These are phyloP conservation scores for Colletotrichum musae DNA, from an alignment of 2,329 filamentous ascomycete species.

Conservation along the genomic window DNA sequence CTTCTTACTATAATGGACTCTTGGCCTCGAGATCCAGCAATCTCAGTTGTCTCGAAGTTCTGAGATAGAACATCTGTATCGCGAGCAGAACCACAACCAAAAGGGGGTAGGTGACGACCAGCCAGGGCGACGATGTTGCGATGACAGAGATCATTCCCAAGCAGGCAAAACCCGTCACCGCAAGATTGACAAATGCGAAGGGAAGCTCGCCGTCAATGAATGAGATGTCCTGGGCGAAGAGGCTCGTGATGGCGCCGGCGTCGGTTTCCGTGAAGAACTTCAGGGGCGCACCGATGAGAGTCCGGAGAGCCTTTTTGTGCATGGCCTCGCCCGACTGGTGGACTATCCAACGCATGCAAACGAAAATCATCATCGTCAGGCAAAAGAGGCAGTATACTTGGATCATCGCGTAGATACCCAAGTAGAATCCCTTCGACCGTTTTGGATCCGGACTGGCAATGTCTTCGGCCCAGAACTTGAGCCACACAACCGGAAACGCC, in stretches of 20 bases:
- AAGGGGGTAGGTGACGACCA: conserved; percentile 65
- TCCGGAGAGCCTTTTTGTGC: conserved; percentile 51
- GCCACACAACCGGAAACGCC: conserved; percentile 54
- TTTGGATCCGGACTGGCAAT: conserved; percentile 34
- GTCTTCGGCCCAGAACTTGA: conserved; percentile 58
- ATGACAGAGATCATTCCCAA: conserved; percentile 65
- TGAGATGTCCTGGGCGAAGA: conserved; percentile 62
- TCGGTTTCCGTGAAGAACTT: conserved; percentile 59
- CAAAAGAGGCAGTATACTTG: conserved; percentile 41
- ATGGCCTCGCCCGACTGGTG: conserved; percentile 50
- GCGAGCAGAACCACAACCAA: conserved; percentile 61
- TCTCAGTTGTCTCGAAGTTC: conserved; percentile 72
- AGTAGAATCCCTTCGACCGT: conserved; percentile 46
- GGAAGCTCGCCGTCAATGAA: conserved; percentile 59
- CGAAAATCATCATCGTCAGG: conserved; percentile 41
- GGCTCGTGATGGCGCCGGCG: conserved; percentile 57
- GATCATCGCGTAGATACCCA: conserved; percentile 50
- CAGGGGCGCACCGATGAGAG: conserved; percentile 56
- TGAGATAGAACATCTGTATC: conserved; percentile 71
- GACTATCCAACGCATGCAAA: conserved; percentile 46
- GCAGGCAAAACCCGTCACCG: conserved; percentile 43
- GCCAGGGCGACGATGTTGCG: conserved; percentile 57
- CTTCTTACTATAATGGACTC: conserved; percentile 66
- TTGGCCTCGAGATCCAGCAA: conserved; percentile 75
- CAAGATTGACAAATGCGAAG: conserved; percentile 49